Evolutionary conservation across 257 asterid genomes (phyloP), one percentile per base, ranked within the genome.

Genomic region (Striga asiatica): DNA sequence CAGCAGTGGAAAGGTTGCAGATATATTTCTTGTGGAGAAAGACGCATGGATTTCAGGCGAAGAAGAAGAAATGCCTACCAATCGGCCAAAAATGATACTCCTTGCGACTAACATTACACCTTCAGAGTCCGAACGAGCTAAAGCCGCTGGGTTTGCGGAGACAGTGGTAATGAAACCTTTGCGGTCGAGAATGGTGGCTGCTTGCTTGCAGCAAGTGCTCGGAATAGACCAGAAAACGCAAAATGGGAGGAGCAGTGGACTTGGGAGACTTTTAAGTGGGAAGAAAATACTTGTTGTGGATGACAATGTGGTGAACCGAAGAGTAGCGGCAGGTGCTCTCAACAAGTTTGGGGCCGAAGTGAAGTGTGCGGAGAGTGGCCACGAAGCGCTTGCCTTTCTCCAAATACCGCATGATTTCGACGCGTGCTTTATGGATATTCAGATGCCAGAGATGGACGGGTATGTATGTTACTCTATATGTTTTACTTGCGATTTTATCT

Each of bases 391-490:
- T 13, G 50, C 69, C 27, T 79, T 74, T 76, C 93, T 89, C 42
- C 78, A 78, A 71, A 43, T 81, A 28, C 97, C 97, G 0, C 96
- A 89, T 21, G 71, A 60, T 48, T 89, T 83, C 45, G 88, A 85
- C 42, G 97, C 96, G 10, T 89, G 97, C 75, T 89, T 89, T 67
- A 89, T 89, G 97, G 97, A 89, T 65, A 81, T 89, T 68, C 97
- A 89, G 74, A 89, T 89, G 97, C 97, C 97, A 0, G 97, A 86
- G 80, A 89, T 89, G 97, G 97, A 89, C 38, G 97, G 97, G 97
- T 89, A 74, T n/a, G n/a, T n/a, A n/a, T n/a, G n/a, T n/a, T n/a
- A n/a, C n/a, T n/a, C n/a, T n/a, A n/a, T n/a, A n/a, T n/a, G n/a
- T n/a, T n/a, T n/a, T n/a, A n/a, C n/a, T n/a, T n/a, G n/a, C n/a